Percentiles rank a stretch among this genome's conserved stretches.
phyloP scores from a whole-genome alignment of 2,329 filamentous ascomycete genomes.

The Xylaria sp. region DNA sequence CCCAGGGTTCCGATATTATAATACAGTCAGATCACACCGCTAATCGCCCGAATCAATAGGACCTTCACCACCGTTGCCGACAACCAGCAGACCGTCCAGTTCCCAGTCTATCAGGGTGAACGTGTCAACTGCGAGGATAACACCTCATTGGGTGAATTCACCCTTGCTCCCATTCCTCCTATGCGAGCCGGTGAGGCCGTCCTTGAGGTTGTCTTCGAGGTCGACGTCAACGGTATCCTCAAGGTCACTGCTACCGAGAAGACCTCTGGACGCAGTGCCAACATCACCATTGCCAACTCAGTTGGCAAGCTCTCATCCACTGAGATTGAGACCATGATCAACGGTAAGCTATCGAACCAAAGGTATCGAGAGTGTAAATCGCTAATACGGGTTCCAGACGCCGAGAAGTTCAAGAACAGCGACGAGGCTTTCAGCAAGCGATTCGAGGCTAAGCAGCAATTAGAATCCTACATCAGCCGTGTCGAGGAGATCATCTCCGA shows the following conservation, averaged over 20 bases:
- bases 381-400: slow-evolving; percentile 64
- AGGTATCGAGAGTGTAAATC: background rate
- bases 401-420: slow-evolving; percentile 97
- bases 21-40: background rate
- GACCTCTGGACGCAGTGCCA: slow-evolving; percentile 95
- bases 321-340: slow-evolving; percentile 99
- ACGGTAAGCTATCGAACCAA: slow-evolving; percentile 61
- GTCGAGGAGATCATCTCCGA: slow-evolving; percentile 99
- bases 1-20: no score
- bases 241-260: slow-evolving; percentile 99
- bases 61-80: slow-evolving; percentile 87
- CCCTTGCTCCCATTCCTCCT: slow-evolving; percentile 85
- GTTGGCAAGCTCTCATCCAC: slow-evolving; percentile 94
- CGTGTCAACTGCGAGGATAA: slow-evolving; percentile 98
- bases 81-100: slow-evolving; percentile 83
- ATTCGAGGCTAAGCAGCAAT: slow-evolving; percentile 98
- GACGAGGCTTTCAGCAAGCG: slow-evolving; percentile 99
- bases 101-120: slow-evolving; percentile 96
- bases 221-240: slow-evolving; percentile 99
- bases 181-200: slow-evolving; percentile 95
- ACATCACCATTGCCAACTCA: slow-evolving; percentile 99
- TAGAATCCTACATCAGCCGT: slow-evolving; percentile 98
- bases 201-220: slow-evolving; percentile 98
- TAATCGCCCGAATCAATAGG: background rate
- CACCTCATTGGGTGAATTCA: slow-evolving; percentile 97